Conservation (phyloP, 108 stramenopile genomes). For the Pseudonitzschia pungens region DNA sequence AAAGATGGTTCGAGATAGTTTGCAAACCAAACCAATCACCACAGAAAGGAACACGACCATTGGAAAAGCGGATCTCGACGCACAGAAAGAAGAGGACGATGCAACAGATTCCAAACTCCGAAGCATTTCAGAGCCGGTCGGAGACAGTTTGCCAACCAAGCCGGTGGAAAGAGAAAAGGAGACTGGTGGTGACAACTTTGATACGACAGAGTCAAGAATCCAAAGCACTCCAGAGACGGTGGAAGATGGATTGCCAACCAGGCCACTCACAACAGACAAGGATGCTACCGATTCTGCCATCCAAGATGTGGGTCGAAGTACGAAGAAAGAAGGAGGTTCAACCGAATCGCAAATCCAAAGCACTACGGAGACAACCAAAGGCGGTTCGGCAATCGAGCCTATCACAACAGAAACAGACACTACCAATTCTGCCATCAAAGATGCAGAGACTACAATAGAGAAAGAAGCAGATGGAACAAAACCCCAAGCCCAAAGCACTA, state of each 20-base stretch:
- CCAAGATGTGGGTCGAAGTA: not conserved
- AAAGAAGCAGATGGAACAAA: not conserved
- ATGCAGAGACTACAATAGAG: not conserved
- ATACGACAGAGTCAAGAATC: not conserved
- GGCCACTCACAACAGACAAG: not conserved
- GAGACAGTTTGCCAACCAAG: too few species aligned
- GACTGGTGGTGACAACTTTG: not conserved
- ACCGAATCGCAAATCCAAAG: not conserved
- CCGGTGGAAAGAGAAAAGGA: not conserved
- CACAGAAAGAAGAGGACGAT: not conserved
- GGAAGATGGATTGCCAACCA: too few species aligned
- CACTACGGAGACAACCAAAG: not conserved
- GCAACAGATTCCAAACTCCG: not conserved
- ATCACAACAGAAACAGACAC: not conserved
- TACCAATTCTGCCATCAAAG: not conserved
- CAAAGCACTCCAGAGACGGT: not conserved
- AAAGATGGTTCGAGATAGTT: too few species aligned
- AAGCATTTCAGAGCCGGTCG: too few species aligned
- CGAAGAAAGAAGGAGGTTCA: not conserved
- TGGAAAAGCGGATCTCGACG: not conserved
- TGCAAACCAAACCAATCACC: not conserved
- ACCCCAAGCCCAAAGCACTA: not conserved
- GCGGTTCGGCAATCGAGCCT: not conserved
- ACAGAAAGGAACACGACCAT: not conserved
- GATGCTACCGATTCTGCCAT: not conserved